These are phyloP conservation scores for Tilletia setariae DNA, from an alignment of 1,284 basidiomycete genomes.

Conservation along the genomic window DNA sequence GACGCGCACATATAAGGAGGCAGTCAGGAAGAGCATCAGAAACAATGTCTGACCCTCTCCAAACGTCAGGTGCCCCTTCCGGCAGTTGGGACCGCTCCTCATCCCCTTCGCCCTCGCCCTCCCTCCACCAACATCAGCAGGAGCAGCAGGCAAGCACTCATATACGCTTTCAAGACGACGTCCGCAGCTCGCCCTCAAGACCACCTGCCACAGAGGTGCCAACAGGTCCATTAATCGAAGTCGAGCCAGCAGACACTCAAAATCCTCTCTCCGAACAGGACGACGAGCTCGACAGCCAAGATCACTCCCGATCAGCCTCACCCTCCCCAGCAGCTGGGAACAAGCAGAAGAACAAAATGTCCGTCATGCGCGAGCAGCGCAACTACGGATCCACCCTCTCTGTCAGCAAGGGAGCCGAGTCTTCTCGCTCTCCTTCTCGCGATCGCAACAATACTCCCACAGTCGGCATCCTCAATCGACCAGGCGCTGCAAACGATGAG, in stretches of 20 bases:
- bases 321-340: neutral
- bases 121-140: neutral
- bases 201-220: neutral
- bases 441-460: neutral
- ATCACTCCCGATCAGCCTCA: neutral
- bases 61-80: neutral
- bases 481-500: too few relatives aligned
- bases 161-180: conserved; percentile 13
- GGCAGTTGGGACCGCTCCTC: neutral
- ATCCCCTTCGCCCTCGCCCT: neutral
- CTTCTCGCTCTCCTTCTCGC: neutral
- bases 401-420: neutral
- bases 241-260: too few relatives aligned
- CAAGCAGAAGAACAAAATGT: conserved; percentile 4
- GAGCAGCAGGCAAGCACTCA: neutral
- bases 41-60: neutral
- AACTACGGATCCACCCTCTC: conserved; percentile 11
- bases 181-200: neutral
- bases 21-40: too few relatives aligned
- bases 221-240: conserved; percentile 1
- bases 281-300: neutral
- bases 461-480: too few relatives aligned
- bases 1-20: neutral
- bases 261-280: neutral
- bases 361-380: conserved; percentile 10